Percentiles rank a stretch among this genome's conserved stretches.
Evolutionary conservation across 2,329 filamentous ascomycete genomes (phyloP).

Genomic region (Pseudogymnoascus pannorum): DNA sequence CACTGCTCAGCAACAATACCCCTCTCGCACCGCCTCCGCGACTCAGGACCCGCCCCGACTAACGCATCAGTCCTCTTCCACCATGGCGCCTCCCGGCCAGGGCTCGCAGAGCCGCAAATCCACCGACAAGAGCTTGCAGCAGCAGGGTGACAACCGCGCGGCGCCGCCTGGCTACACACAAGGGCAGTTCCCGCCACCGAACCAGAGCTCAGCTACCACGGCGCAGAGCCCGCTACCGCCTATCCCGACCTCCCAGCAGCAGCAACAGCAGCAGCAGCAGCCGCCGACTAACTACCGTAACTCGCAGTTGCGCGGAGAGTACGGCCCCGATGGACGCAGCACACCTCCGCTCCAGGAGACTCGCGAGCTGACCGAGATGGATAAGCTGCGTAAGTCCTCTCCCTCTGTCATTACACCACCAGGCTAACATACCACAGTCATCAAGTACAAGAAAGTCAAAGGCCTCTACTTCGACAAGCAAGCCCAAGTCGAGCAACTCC

Average conservation of each 20-base stretch:
- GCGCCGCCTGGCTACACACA: background rate
- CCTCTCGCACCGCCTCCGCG: background rate
- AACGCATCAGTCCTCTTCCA: conserved; percentile 19
- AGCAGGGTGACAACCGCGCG: conserved; percentile 30
- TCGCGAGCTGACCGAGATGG: conserved; percentile 29
- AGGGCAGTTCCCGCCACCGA: background rate
- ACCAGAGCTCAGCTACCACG: background rate
- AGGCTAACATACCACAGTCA: conserved; percentile 46
- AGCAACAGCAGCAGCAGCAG: background rate
- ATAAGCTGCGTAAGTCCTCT: conserved; percentile 35
- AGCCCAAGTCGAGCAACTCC: conserved; percentile 82
- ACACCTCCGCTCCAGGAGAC: conserved; percentile 17
- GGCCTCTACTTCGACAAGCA: conserved; percentile 93
- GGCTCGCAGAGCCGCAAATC: conserved; percentile 25
- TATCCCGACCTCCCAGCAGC: background rate
- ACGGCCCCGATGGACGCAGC: background rate
- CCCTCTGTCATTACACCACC: background rate
- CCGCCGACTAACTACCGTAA: background rate
- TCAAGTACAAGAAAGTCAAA: conserved; percentile 98
- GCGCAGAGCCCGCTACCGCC: background rate
- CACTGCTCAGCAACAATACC: background rate
- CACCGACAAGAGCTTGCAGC: conserved; percentile 24
- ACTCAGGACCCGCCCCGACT: conserved; percentile 16
- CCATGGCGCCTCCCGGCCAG: conserved; percentile 23
- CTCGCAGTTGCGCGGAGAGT: background rate